Evolutionary conservation across 2,329 filamentous ascomycete genomes (phyloP).

Genomic region (Sporothrix inflata): DNA sequence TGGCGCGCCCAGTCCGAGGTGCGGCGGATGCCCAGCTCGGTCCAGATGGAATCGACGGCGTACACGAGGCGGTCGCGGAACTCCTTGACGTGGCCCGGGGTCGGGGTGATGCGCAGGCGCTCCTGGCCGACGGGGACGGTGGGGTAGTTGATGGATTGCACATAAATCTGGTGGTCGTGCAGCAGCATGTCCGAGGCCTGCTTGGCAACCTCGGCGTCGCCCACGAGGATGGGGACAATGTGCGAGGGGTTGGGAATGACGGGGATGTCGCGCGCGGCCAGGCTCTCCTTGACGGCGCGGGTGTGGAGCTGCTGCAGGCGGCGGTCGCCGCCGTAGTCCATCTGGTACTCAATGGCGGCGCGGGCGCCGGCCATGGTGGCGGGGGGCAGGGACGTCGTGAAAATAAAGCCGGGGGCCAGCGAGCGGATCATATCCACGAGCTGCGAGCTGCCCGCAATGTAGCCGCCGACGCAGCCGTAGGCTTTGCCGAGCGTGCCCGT

Average conservation of each 20-base stretch:
- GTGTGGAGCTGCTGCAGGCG: constrained; percentile 95
- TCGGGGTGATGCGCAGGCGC: constrained; percentile 92
- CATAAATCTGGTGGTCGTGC: constrained; percentile 89
- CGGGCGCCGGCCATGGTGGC: constrained; percentile 95
- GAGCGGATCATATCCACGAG: constrained; percentile 93
- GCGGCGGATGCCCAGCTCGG: constrained; percentile 84
- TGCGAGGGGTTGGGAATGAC: constrained; percentile 98
- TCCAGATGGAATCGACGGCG: constrained; percentile 87
- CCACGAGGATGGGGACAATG: constrained; percentile 91
- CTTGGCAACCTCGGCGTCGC: constrained; percentile 91
- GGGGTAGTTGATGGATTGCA: constrained; percentile 98
- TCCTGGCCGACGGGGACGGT: constrained; percentile 98
- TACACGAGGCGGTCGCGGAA: constrained; percentile 84
- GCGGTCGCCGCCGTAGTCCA: constrained; percentile 80
- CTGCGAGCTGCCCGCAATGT: constrained; percentile 87
- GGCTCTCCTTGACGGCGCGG: constrained; percentile 84
- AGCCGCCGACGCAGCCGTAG: constrained; percentile 95
- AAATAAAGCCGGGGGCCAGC: constrained; percentile 95
- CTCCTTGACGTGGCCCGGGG: constrained; percentile 83
- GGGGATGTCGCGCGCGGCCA: constrained; percentile 80
- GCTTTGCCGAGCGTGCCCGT: constrained; percentile 97
- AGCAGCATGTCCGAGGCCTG: constrained; percentile 89
- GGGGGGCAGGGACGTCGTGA: constrained; percentile 94
- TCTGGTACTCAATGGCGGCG: constrained; percentile 92
- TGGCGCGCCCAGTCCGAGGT: constrained; percentile 89